Conservation (phyloP, 164 flowering plant species). For the Magnolia sinica region DNA sequence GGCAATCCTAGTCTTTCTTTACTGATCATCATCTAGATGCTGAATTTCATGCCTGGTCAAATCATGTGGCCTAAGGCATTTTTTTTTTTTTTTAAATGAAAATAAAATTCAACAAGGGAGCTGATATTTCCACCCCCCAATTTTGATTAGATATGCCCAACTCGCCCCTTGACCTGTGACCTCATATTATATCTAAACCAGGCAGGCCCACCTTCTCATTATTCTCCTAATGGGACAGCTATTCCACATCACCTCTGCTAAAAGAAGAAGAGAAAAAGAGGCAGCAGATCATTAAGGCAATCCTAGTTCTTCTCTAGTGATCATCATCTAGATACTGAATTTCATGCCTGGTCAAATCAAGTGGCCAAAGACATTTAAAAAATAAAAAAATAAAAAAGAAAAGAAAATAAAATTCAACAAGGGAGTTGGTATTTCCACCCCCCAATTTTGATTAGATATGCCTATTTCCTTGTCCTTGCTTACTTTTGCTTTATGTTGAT, state of each 20-base stretch:
- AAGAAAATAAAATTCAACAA: no score
- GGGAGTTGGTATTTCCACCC: no score
- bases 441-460: background rate
- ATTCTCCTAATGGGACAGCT: no score
- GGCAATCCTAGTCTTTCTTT: background rate
- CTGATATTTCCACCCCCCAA: background rate
- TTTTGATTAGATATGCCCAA: background rate
- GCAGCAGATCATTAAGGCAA: background rate
- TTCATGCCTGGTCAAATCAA: background rate
- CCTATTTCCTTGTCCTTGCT: background rate
- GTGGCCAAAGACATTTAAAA: background rate
- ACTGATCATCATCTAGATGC: background rate
- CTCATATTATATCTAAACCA: no score
- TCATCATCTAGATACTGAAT: background rate
- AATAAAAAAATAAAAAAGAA: no score
- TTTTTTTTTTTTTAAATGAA: no score
- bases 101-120: no score
- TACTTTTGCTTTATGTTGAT: background rate
- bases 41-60: background rate
- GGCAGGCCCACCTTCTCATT: no score
- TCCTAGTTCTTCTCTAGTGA: background rate
- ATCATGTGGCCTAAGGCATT: background rate
- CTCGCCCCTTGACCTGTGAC: no score
- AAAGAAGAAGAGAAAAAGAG: no score
- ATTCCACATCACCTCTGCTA: no score